phyloP scores from a whole-genome alignment of 371 early-diverging fungal species.

The Vairimorpha ceranae region DNA sequence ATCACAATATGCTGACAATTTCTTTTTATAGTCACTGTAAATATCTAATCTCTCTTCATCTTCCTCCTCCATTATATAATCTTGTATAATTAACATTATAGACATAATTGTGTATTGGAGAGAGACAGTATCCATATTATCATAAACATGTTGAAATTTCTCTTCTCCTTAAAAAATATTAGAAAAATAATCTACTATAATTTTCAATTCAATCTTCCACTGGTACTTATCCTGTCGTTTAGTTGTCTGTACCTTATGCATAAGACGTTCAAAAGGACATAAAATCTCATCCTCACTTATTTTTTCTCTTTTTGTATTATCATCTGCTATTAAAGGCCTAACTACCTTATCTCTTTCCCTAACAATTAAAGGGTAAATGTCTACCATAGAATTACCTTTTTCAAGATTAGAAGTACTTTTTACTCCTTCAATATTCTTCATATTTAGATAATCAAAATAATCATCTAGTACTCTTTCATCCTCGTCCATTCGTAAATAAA shows the following conservation, averaged over 20 bases:
- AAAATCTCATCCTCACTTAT: neutral
- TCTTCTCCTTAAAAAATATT: neutral
- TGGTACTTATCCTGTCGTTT: neutral
- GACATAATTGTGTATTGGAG: neutral
- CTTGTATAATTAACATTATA: neutral
- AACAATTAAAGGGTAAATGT: constrained; percentile 1
- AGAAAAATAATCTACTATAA: constrained; percentile 5
- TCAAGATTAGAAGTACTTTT: neutral
- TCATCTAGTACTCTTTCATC: constrained; percentile 41
- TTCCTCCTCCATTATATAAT: neutral
- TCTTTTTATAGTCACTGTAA: neutral
- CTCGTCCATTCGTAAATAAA: constrained; percentile 27
- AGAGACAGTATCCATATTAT: neutral
- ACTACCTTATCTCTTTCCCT: neutral
- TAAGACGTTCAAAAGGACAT: neutral
- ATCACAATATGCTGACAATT: neutral
- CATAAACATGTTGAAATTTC: neutral
- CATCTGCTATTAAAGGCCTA: neutral
- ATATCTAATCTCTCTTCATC: neutral
- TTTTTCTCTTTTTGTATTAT: neutral
- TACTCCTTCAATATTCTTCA: neutral
- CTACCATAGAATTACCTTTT: neutral
- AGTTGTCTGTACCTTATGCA: neutral
- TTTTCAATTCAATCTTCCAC: constrained; percentile 9
- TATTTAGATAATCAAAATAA: constrained; percentile 32